Percentiles rank a stretch among this genome's conserved stretches.
phyloP scores from a whole-genome alignment of 1,284 basidiomycete species.

The Malassezia psittaci region DNA sequence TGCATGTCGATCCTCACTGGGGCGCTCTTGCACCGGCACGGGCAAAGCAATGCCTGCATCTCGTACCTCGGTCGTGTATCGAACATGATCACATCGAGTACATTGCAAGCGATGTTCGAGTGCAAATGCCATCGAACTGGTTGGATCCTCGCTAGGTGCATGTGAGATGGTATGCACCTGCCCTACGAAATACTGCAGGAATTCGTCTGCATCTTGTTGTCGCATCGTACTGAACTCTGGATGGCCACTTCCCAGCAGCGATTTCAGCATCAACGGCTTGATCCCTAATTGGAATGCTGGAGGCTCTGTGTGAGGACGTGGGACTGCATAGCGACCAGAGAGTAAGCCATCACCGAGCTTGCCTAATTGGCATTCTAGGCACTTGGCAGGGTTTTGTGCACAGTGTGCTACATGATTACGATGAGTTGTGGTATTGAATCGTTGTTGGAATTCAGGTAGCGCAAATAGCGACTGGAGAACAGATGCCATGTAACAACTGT shows the following conservation, averaged over 20 bases:
- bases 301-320: conserved; percentile 29
- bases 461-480: conserved; percentile 79
- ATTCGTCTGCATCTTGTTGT: conserved; percentile 95
- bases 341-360: conserved; percentile 87
- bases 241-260: conserved; percentile 81
- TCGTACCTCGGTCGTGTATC: conserved; percentile 68
- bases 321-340: conserved; percentile 78
- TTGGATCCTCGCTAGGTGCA: conserved; percentile 51
- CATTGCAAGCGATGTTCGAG: conserved; percentile 59
- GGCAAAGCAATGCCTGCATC: conserved; percentile 67
- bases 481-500: conserved; percentile 96
- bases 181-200: conserved; percentile 67
- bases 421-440: conserved; percentile 58
- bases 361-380: conserved; percentile 86
- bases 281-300: conserved; percentile 71
- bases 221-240: conserved; percentile 91
- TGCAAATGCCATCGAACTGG: conserved; percentile 67
- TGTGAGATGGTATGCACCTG: conserved; percentile 39
- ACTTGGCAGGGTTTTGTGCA: conserved; percentile 64
- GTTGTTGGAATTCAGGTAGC: conserved; percentile 63
- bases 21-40: conserved; percentile 54
- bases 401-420: conserved; percentile 60
- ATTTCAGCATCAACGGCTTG: conserved; percentile 73
- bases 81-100: conserved; percentile 67
- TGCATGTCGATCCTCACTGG: conserved; percentile 45